A percentile compares a stretch with the other conserved stretches of the same genome.
These are phyloP conservation scores for Knufia petricola DNA, from an alignment of 2,329 filamentous ascomycete species.

Conservation along the genomic window DNA sequence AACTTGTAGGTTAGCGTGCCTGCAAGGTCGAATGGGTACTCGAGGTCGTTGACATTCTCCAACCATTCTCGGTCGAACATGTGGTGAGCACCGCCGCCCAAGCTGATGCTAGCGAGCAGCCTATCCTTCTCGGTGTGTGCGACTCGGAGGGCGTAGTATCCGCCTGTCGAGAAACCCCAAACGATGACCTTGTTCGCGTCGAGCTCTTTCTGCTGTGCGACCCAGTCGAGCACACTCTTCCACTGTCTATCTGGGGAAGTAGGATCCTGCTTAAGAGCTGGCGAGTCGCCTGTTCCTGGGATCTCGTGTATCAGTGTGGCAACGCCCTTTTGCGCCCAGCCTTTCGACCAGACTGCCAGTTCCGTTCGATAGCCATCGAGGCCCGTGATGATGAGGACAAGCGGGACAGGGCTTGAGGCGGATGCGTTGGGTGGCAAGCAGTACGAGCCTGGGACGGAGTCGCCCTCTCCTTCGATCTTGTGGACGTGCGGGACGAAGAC, in stretches of 20 bases:
- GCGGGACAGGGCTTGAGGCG: slow-evolving; percentile 37
- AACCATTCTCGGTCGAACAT: slow-evolving; percentile 51
- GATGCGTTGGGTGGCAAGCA: slow-evolving; percentile 45
- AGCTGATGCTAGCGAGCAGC: slow-evolving; percentile 43
- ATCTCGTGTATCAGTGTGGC: slow-evolving; percentile 55
- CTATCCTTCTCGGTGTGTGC: slow-evolving; percentile 48
- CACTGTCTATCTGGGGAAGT: slow-evolving; percentile 46
- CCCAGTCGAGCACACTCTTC: slow-evolving; percentile 46
- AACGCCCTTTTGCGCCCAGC: slow-evolving; percentile 33
- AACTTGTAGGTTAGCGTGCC: slow-evolving; percentile 43
- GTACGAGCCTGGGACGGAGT: slow-evolving; percentile 54
- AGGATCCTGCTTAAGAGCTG: slow-evolving; percentile 53
- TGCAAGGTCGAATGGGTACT: slow-evolving; percentile 51
- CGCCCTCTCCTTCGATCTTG: slow-evolving; percentile 42
- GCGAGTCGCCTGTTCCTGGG: slow-evolving; percentile 58
- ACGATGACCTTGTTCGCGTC: slow-evolving; percentile 41
- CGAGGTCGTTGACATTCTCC: slow-evolving; percentile 44
- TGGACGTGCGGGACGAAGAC: slow-evolving; percentile 51
- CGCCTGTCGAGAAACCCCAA: slow-evolving; percentile 50
- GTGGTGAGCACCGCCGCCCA: slow-evolving; percentile 48
- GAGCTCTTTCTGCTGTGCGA: slow-evolving; percentile 38
- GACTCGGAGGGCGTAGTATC: slow-evolving; percentile 48
- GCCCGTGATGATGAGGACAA: slow-evolving; percentile 48
- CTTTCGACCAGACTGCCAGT: slow-evolving; percentile 23
- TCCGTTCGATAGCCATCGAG: slow-evolving; percentile 52